Evolutionary conservation across 306 rosid genomes (phyloP), one percentile per base, ranked within the genome.

Genomic region (Corylus heterophylla): DNA sequence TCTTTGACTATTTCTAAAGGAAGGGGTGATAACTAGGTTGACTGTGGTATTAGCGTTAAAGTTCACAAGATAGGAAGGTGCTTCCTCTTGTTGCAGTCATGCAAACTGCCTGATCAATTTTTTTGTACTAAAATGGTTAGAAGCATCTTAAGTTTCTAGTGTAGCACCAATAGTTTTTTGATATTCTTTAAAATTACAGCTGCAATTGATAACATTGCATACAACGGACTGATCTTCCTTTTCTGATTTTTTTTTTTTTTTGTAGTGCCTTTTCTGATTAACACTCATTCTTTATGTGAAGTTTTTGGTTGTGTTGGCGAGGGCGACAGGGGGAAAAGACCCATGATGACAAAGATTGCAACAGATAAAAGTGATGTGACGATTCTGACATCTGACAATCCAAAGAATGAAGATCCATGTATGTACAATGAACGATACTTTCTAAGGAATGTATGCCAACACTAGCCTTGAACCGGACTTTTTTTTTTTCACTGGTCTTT

Each of bases 331-430:
- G 98, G 96, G 74, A 95, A 95, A 80, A 88, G 98, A 75, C 97
- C 98, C 75, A n/a, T 90, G 88, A 89, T 95, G 96, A 86, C 97
- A 18, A 95, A 93, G 90, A 90, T 95, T 88, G 99, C 98, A 51
- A 90, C 94, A 13, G 97, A 95, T 75, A 95, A 91, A 89, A 95
- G 99, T 51, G 98, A 95, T 64, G 87, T 92, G 78, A 95, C 98
- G 45, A 85, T 95, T 85, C 89, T 92, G 75, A 93, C 99, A 22
- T 92, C 99, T 22, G 98, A 95, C 82, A 91, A 90, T 84, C 93
- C 98, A 22, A 85, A 80, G 85, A 87, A 69, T 74, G 99, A 95
- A 86, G 98, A 95, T 86, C 94, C 96, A 78, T 93, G 98, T 95
- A 91, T 71, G 98, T 88, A 80, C 76, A 59, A 61, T 81, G 54